These are phyloP conservation scores for Xylaria grammica DNA, from an alignment of 495 filamentous ascomycete species.

Conservation along the genomic window DNA sequence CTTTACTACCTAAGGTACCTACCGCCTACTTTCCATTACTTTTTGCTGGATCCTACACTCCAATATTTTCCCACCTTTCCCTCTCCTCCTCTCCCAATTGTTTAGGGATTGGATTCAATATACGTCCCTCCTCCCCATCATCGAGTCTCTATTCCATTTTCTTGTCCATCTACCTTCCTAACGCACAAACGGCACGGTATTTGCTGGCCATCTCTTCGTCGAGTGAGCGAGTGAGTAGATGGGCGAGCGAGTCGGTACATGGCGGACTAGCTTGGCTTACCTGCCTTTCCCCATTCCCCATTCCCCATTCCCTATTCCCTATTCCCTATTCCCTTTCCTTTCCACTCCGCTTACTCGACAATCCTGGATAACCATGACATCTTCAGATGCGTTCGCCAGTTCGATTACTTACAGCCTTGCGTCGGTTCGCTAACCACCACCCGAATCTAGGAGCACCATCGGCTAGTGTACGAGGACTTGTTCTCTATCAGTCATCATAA, in stretches of 20 bases:
- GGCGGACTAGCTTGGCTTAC: neutral
- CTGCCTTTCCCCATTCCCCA: neutral
- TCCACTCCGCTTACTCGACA: slow-evolving; percentile 4
- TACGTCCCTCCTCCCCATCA: neutral
- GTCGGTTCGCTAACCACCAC: slow-evolving; percentile 14
- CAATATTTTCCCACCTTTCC: slow-evolving; percentile 9
- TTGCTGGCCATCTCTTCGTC: slow-evolving; percentile 3
- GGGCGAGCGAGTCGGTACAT: slow-evolving; percentile 10
- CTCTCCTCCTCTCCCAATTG: slow-evolving; percentile 5
- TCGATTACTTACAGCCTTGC: slow-evolving; percentile 4
- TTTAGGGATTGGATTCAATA: slow-evolving; percentile 1
- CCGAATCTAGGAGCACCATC: slow-evolving; percentile 12
- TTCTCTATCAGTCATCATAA: slow-evolving; percentile 9
- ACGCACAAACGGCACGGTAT: slow-evolving; percentile 6
- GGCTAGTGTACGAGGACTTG: slow-evolving; percentile 2
- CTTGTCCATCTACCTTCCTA: neutral
- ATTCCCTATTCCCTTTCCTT: neutral
- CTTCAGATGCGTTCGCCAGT: neutral
- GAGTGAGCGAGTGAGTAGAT: slow-evolving; percentile 12
- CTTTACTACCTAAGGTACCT: slow-evolving; percentile 14
- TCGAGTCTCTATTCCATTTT: slow-evolving; percentile 1
- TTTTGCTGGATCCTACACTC: slow-evolving; percentile 12
- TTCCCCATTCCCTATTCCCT: neutral
- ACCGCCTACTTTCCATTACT: neutral
- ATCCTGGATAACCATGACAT: neutral